Evolutionary conservation across 768 basidiomycete genomes (phyloP).

Genomic region (Multifurca ochricompacta): DNA sequence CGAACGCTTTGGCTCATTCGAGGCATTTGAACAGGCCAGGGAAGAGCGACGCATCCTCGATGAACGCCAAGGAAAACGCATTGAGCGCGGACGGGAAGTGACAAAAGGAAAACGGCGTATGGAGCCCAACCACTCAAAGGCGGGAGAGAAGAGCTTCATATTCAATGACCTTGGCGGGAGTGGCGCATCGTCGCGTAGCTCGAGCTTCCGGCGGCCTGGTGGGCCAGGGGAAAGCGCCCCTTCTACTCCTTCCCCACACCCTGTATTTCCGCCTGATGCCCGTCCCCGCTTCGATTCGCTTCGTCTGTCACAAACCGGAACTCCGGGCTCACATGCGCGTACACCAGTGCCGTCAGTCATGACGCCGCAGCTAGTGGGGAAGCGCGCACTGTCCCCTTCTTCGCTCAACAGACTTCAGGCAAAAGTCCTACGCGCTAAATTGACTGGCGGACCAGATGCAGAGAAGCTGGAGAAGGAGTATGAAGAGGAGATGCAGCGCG

Average conservation of each 20-base stretch:
- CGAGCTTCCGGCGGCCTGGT: conserved; percentile 81
- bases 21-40: conserved; percentile 82
- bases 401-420: conserved; percentile 91
- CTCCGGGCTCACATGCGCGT: conserved; percentile 51
- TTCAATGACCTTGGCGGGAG: conserved; percentile 60
- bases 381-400: conserved; percentile 58
- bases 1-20: conserved; percentile 80
- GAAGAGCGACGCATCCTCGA: conserved; percentile 84
- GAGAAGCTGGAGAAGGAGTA: conserved; percentile 78
- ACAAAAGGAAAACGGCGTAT: conserved; percentile 32
- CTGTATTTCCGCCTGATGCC: conserved; percentile 27
- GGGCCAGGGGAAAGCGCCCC: conserved; percentile 46
- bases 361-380: conserved; percentile 47
- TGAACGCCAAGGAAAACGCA: conserved; percentile 58
- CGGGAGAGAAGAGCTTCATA: conserved; percentile 51
- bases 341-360: conserved; percentile 91
- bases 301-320: conserved; percentile 48
- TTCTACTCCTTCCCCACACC: conserved; percentile 47
- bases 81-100: conserved; percentile 30
- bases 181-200: conserved; percentile 66
- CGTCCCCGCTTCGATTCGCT: conserved; percentile 55
- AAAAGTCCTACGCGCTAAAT: conserved; percentile 82
- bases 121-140: conserved; percentile 23
- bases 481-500: conserved; percentile 48
- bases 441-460: conserved; percentile 76